Evolutionary conservation across 148 eudicot genomes (phyloP).

Genomic region (Diospyros lotus): DNA sequence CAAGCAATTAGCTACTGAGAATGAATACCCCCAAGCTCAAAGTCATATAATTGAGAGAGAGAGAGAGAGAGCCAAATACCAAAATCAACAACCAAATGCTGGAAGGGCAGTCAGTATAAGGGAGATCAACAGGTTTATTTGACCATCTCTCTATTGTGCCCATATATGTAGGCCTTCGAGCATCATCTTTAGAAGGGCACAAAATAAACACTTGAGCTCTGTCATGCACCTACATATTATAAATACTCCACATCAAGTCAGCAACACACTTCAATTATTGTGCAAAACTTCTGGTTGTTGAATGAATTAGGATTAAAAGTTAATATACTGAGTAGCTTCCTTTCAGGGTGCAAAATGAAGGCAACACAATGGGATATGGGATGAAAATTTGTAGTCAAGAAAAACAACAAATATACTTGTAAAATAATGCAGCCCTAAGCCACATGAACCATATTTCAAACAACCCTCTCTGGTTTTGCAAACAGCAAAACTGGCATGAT

Average conservation of each 20-base stretch:
- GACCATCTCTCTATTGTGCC: slow-evolving; percentile 78
- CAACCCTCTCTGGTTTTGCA: neutral
- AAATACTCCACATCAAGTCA: neutral
- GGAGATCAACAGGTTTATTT: slow-evolving; percentile 60
- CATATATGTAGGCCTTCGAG: slow-evolving; percentile 49
- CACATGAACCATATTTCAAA: neutral
- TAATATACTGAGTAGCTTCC: neutral
- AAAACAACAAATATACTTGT: neutral
- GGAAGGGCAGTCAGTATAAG: slow-evolving; percentile 50
- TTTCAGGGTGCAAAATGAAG: neutral
- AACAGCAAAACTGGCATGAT: no score
- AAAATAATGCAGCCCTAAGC: neutral
- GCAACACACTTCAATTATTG: neutral
- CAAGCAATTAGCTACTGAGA: neutral
- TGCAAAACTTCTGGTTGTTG: neutral
- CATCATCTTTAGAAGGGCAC: slow-evolving; percentile 45
- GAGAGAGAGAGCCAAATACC: slow-evolving; percentile 41
- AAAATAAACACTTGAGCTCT: slow-evolving; percentile 85
- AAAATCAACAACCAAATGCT: slow-evolving; percentile 46
- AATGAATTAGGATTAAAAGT: neutral
- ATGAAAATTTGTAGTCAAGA: neutral
- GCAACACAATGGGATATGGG: neutral
- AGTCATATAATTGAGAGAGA: neutral
- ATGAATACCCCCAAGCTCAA: slow-evolving; percentile 4
- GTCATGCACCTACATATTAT: slow-evolving; percentile 66